Base-by-base conservation (phyloP, 2,329 filamentous ascomycete species). In the Phialocephala subalpina region DNA sequence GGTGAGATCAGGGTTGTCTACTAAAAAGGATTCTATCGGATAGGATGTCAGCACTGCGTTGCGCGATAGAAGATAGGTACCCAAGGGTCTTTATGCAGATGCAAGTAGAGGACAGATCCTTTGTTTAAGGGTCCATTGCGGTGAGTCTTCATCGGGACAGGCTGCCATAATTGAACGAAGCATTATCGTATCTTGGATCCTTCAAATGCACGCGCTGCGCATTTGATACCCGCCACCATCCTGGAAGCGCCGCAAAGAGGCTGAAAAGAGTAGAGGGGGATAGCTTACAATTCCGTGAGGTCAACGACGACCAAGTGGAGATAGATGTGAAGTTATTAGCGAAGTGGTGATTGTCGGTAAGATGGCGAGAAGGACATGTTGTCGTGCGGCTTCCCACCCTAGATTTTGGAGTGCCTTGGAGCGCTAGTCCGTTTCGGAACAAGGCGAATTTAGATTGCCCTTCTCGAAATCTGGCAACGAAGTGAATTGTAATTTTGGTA, bases 1-100 rank as follows among this genome's bases (percentile, higher is more conserved):
- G 65, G 67, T 65, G 62, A 72, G 77, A 75, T 75, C 79, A 79
- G 77, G 72, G 74, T n/a, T 71, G 68, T 72, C 69, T 65, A 73
- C 55, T 49, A 38, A 27, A 36, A 14, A 69, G 45, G 66, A 66
- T 65, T 71, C 71, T 73, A 60, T 59, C 45, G 47, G 52, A 57
- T 49, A 53, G 57, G 36, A 57, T 47, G 52, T 72, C 62, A 73
- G 70, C 69, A 66, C 14, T 52, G 69, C 29, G 60, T 58, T 52
- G 69, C 36, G 58, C 60, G 52, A 68, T 63, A 67, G 38, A 60
- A 63, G 45, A 25, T 57, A n/a, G 35, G 49, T 47, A 63, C 42
- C 40, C 42, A 56, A 53, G 47, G 60, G 40, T 57, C 25, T 70
- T 68, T 72, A 70, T 73, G 63, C 36, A 66, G 65, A 64, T 45